Base-by-base conservation (phyloP, 805 yeast genomes). In the Saccharomycopsis selenospora region DNA sequence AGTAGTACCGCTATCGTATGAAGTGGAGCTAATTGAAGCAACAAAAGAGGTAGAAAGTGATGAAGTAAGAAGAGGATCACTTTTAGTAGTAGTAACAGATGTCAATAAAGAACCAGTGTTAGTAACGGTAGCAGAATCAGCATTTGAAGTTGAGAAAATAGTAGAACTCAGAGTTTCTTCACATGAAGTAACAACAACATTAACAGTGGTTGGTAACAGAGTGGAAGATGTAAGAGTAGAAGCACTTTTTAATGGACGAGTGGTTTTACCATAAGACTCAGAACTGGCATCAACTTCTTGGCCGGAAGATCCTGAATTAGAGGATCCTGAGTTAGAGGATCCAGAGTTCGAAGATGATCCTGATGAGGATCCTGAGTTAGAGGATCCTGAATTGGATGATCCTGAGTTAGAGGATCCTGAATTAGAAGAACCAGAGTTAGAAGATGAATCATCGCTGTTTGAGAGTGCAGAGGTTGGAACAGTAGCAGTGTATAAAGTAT, bases 101-200 rank as follows among this genome's bases (percentile, higher is more conserved):
- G 48, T 26, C 11, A 25, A 20, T 17, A 47, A 40, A 2, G 46
- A 17, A 8, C 50, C 54, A 2, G 36, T 23, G 40, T 46, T 27
- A 14, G 38, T 42, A 17, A 45, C 41, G 6, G 47, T 26, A 8
- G 54, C 29, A 13, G 36, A 14, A 20, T 4, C 49, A 25, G 45
- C 36, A 14, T 10, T 33, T 5, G 38, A 33, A 33, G 10, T 28
- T 28, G 33, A n/a, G n/a, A n/a, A n/a, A n/a, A n/a, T n/a, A n/a
- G n/a, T n/a, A n/a, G n/a, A n/a, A n/a, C n/a, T n/a, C n/a, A n/a
- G n/a, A n/a, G n/a, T n/a, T n/a, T n/a, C n/a, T n/a, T n/a, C n/a
- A n/a, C n/a, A n/a, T n/a, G n/a, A n/a, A n/a, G n/a, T n/a, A n/a
- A n/a, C n/a, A n/a, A n/a, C n/a, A n/a, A n/a, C n/a, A n/a, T n/a